Conservation (phyloP, 768 basidiomycete genomes). For the Chlorophyllum brunneum region DNA sequence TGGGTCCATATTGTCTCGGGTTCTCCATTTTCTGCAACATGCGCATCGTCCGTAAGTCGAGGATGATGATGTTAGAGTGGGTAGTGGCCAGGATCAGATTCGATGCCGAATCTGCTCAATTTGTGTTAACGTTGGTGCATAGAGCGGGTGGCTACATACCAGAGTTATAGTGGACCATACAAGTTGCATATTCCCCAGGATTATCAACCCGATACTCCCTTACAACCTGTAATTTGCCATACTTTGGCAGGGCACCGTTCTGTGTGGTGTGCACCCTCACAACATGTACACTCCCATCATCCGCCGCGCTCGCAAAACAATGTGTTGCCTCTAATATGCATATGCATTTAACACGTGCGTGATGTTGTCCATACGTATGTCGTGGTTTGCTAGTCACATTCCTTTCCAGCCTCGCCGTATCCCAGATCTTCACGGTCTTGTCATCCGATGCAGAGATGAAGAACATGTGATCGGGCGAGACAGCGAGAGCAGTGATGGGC, state of each 20-base stretch:
- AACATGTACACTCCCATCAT: constrained; percentile 80
- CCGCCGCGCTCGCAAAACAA: constrained; percentile 85
- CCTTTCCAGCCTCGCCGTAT: constrained; percentile 87
- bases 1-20: constrained; percentile 81
- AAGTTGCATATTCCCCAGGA: constrained; percentile 77
- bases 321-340: constrained; percentile 84
- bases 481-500: constrained; percentile 73
- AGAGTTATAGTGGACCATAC: constrained; percentile 64
- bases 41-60: constrained; percentile 86
- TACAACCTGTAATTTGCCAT: constrained; percentile 74
- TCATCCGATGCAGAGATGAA: constrained; percentile 94
- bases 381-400: constrained; percentile 87
- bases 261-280: constrained; percentile 76
- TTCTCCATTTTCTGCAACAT: constrained; percentile 76
- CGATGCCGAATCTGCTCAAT: constrained; percentile 55
- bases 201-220: constrained; percentile 75
- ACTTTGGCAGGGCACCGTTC: constrained; percentile 73
- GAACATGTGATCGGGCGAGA: constrained; percentile 92
- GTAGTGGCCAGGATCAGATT: constrained; percentile 86
- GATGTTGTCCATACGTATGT: constrained; percentile 56
- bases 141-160: constrained; percentile 3
- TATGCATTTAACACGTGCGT: constrained; percentile 63
- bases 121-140: background rate
- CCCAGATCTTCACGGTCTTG: constrained; percentile 91
- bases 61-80: constrained; percentile 64